These are phyloP conservation scores for Neoarthrinium moseri DNA, from an alignment of 2,329 filamentous ascomycete genomes.

Conservation along the genomic window DNA sequence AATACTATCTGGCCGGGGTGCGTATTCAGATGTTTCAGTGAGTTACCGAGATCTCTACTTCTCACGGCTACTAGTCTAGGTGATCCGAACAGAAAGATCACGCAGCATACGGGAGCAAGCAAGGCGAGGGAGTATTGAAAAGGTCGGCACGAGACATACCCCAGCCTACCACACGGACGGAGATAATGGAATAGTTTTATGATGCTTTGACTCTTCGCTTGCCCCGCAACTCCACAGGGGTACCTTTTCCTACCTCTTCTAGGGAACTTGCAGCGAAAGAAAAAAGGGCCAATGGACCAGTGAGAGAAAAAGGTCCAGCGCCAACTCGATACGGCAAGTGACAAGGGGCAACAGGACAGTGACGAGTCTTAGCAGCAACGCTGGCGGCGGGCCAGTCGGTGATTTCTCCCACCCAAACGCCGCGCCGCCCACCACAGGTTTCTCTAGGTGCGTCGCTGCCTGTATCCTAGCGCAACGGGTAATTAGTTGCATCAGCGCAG, in stretches of 20 bases:
- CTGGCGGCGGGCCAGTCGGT: background rate
- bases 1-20: background rate
- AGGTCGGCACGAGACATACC: too few relatives aligned
- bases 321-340: constrained; percentile 12
- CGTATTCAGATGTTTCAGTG: too few relatives aligned
- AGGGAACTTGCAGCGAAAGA: background rate
- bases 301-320: background rate
- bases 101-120: too few relatives aligned
- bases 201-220: constrained; percentile 21
- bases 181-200: constrained; percentile 19
- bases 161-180: too few relatives aligned
- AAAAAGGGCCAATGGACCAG: too few relatives aligned
- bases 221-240: constrained; percentile 18
- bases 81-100: too few relatives aligned
- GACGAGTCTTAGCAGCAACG: background rate
- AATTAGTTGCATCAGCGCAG: too few relatives aligned
- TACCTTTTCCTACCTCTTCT: too few relatives aligned
- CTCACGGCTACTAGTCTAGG: too few relatives aligned
- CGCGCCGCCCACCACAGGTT: background rate
- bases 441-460: background rate
- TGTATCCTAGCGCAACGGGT: too few relatives aligned
- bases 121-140: too few relatives aligned
- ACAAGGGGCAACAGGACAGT: constrained; percentile 1
- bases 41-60: background rate
- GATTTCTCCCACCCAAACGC: background rate